Base-by-base conservation (phyloP, 495 filamentous ascomycete species). In the Neurospora sp. region DNA sequence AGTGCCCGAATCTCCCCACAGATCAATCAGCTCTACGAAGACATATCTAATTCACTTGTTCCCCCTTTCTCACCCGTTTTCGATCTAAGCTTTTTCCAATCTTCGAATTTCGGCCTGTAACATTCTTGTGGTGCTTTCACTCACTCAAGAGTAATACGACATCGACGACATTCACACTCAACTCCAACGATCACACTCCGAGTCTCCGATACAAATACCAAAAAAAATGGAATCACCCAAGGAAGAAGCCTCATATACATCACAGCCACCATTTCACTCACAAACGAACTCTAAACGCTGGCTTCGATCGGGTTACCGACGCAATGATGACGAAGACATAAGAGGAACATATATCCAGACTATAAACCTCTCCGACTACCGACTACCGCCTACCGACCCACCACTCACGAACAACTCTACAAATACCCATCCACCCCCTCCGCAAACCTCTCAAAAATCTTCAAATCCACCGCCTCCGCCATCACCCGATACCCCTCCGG, bases 401-500 rank as follows among this genome's bases (percentile, higher is more conserved):
- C 48, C 11, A 14, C 44, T 46, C 42, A 9, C 2, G 69, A 11
- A 10, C 69, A 27, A 27, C 10, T 27, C 70, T 42, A 79, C n/a
- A 77, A 72, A 69, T 78, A 76, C 27, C 35, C 44, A 37, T 69
- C 20, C 75, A 75, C 69, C 3, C 79, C 80, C 5, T 70, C 74
- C 70, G 6, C 71, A 23, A 78, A 81, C 73, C 71, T 74, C 46
- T 71, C 48, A 72, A 91, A 88, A 54, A 90, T 35, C 16, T 77
- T 79, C 73, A 90, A 69, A 27, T 86, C 86, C 74, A 91, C 89
- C 39, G 77, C 77, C 74, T 84, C 81, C 1, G 88, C 90, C 79
- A 92, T 83, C 1, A 81, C 84, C 75, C 86, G 76, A 78, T 88
- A 92, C 8, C 86, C 90, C 10, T 72, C 78, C 18, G 81, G 83